Percentiles rank a stretch among this genome's conserved stretches.
phyloP scores from a whole-genome alignment of 2,329 filamentous ascomycete genomes.

The Cladosporium sp. region DNA sequence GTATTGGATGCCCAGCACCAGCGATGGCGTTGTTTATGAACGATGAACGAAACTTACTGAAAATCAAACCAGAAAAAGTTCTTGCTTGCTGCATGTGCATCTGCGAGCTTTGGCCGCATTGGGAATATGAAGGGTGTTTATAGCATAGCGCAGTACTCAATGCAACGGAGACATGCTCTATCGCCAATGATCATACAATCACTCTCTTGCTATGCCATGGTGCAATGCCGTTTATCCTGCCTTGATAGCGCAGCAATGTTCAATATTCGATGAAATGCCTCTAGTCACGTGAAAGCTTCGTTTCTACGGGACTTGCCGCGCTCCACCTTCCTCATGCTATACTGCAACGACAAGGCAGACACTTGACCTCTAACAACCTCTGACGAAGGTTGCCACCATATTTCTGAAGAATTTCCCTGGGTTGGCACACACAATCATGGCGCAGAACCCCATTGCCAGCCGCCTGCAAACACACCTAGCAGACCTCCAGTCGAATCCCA shows the following conservation, averaged over 20 bases:
- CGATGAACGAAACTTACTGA: neutral
- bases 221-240: neutral
- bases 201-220: neutral
- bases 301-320: no score
- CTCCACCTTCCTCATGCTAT: no score
- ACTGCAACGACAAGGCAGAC: no score
- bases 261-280: no score
- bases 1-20: neutral
- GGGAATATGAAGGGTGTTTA: neutral
- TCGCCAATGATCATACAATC: neutral
- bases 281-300: no score
- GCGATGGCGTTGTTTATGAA: constrained; percentile 1
- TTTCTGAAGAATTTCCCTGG: neutral
- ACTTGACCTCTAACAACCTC: no score
- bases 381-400: neutral
- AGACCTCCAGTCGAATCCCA: constrained; percentile 39
- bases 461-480: constrained; percentile 39
- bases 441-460: neutral
- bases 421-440: neutral
- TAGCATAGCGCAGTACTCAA: constrained; percentile 3
- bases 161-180: neutral
- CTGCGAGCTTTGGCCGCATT: neutral
- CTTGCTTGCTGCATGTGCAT: neutral
- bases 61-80: constrained; percentile 1
- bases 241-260: no score